Conservation (phyloP, 1,284 basidiomycete genomes). For the Retiboletus flavoniger region DNA sequence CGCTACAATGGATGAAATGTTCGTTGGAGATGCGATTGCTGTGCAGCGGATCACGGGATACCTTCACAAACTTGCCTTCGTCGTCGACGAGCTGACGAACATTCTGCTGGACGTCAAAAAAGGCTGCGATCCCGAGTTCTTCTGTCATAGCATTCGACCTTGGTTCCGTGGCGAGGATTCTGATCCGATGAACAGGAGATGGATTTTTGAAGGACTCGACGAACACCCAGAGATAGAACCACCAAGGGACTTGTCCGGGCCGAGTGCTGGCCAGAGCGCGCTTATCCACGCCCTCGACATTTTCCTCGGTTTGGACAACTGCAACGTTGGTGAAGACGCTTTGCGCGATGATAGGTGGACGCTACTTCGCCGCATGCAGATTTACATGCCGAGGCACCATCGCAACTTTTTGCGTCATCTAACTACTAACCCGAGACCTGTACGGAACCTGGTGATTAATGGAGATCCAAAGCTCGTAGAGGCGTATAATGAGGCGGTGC, state of each 20-base stretch:
- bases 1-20: constrained; percentile 86
- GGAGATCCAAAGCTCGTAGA: constrained; percentile 41
- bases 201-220: constrained; percentile 81
- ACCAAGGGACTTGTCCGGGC: constrained; percentile 75
- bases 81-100: constrained; percentile 64
- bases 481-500: constrained; percentile 76
- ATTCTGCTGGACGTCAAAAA: constrained; percentile 67
- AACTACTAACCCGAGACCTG: constrained; percentile 55
- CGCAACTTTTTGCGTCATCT: constrained; percentile 86
- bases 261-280: constrained; percentile 89
- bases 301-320: constrained; percentile 82
- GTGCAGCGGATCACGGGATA: constrained; percentile 72
- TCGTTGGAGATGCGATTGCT: constrained; percentile 82
- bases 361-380: constrained; percentile 80
- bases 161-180: constrained; percentile 91
- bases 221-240: constrained; percentile 46
- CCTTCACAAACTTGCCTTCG: constrained; percentile 61
- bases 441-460: constrained; percentile 39
- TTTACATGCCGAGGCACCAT: constrained; percentile 91
- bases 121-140: constrained; percentile 76
- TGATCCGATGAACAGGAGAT: constrained; percentile 56
- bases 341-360: constrained; percentile 30
- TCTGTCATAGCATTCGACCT: constrained; percentile 84
- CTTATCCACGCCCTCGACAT: constrained; percentile 88
- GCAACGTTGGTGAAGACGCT: constrained; percentile 19